Base-by-base conservation (phyloP, 805 yeast species). In the Sungouiozyma ichnusensis region DNA sequence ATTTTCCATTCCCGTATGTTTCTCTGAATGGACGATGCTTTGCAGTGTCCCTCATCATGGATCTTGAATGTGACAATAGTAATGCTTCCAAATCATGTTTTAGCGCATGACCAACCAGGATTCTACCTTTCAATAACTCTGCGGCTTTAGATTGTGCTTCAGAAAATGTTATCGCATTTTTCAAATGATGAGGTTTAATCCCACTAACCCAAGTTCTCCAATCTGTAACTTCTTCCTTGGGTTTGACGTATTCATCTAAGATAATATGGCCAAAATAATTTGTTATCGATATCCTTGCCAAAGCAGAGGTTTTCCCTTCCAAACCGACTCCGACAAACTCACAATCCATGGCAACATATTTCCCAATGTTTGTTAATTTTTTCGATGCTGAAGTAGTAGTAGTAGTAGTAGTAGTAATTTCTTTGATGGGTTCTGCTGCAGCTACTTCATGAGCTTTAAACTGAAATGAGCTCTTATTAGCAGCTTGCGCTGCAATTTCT, bases 161-260 rank as follows among this genome's bases (percentile, higher is more conserved):
- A 48, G 73, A 69, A 52, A 83, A 82, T 1, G 76, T 47, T 0
- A 81, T 69, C 0, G 96, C 96, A 35, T 68, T 60, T 20, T 65
- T 64, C 83, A 88, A 77, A 54, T 81, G 75, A 2, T 63, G 60
- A 0, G 95, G 85, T 2, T 79, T 68, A 2, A 88, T 74, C 19
- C 97, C 97, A 60, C 90, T 79, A 16, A 86, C 94, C 82, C 87
- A 79, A 0, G 97, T 88, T 60, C 97, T 71, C 88, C 92, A 88
- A 54, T 88, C 94, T 0, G 88, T 79, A 2, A 88, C 94, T 42
- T 65, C 67, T 52, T 81, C 87, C 27, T 67, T 63, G 2, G 96
- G 96, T 48, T 68, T 69, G 3, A 88, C 96, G 64, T 70, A 88
- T 33, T 71, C 65, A 60, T 88, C 97, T 46, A 80, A 67, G 0